phyloP scores from a whole-genome alignment of 2,329 filamentous ascomycete species.

The Colletotrichum tropicale region DNA sequence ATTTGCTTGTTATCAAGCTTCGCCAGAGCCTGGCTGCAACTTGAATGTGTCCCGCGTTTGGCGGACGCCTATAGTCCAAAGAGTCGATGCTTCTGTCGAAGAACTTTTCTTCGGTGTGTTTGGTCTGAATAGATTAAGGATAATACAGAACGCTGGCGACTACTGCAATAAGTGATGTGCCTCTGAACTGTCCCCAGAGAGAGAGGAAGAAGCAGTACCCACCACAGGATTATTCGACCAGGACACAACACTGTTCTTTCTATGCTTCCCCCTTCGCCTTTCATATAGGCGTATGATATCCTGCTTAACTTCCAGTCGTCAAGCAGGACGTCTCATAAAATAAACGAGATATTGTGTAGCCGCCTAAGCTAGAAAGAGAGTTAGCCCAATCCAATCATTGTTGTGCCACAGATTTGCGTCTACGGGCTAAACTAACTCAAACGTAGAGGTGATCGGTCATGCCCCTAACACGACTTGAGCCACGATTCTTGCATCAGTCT shows the following conservation, averaged over 20 bases:
- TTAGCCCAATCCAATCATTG: fast-evolving
- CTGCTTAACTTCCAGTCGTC: fast-evolving
- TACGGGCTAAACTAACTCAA: fast-evolving
- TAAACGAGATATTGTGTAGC: not conserved
- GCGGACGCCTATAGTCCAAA: not conserved
- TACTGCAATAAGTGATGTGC: no score
- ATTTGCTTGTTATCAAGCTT: not conserved
- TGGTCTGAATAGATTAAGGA: no score
- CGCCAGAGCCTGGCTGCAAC: not conserved
- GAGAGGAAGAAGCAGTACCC: no score
- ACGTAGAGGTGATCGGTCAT: fast-evolving
- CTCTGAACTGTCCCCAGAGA: no score
- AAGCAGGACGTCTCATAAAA: not conserved
- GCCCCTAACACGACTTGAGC: not conserved
- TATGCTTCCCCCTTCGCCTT: no score
- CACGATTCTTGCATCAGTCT: not conserved
- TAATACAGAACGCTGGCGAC: no score
- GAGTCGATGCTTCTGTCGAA: not conserved
- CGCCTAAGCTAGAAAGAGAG: not conserved
- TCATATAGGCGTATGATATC: not conserved
- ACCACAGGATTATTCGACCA: no score
- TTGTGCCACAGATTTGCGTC: no score
- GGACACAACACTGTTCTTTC: not conserved
- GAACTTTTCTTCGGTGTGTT: no score
- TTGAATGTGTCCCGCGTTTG: not conserved